Evolutionary conservation across 768 basidiomycete genomes (phyloP).

Genomic region (Mycena vitilis): DNA sequence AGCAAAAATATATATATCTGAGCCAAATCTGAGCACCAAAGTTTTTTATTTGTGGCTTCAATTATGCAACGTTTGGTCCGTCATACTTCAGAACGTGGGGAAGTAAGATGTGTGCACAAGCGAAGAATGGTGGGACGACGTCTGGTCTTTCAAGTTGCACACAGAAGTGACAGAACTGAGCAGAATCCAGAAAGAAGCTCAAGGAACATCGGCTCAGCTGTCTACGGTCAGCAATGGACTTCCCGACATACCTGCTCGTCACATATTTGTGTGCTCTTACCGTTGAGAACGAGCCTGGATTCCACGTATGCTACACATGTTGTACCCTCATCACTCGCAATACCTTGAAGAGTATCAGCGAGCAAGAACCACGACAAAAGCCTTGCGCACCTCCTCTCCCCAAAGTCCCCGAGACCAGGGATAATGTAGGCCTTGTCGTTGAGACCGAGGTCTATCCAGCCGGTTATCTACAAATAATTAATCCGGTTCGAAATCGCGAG

Average conservation of each 20-base stretch:
- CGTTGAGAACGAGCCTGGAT: not conserved
- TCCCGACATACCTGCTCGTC: not conserved
- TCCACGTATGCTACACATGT: not conserved
- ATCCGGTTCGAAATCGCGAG: not conserved
- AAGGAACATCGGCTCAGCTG: too few relatives aligned
- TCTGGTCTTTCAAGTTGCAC: too few relatives aligned
- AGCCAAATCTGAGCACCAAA: too few relatives aligned
- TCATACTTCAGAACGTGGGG: too few relatives aligned
- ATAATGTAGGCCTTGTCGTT: slow-evolving; percentile 93
- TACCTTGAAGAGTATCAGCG: slow-evolving; percentile 33
- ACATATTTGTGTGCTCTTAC: not conserved
- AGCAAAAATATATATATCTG: too few relatives aligned
- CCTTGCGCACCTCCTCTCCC: slow-evolving; percentile 77
- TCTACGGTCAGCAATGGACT: too few relatives aligned
- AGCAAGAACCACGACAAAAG: slow-evolving; percentile 2
- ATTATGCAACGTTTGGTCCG: too few relatives aligned
- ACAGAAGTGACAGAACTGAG: too few relatives aligned
- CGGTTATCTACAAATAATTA: slow-evolving; percentile 75
- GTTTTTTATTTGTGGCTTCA: too few relatives aligned
- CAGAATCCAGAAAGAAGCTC: too few relatives aligned
- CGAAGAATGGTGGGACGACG: too few relatives aligned
- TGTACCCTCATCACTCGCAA: slow-evolving; percentile 27
- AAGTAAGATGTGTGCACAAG: too few relatives aligned
- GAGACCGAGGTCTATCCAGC: slow-evolving; percentile 94
- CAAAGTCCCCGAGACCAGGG: slow-evolving; percentile 97